Base-by-base conservation (phyloP, 192 early-diverging fungal species). In the Mycoemilia scoparia region DNA sequence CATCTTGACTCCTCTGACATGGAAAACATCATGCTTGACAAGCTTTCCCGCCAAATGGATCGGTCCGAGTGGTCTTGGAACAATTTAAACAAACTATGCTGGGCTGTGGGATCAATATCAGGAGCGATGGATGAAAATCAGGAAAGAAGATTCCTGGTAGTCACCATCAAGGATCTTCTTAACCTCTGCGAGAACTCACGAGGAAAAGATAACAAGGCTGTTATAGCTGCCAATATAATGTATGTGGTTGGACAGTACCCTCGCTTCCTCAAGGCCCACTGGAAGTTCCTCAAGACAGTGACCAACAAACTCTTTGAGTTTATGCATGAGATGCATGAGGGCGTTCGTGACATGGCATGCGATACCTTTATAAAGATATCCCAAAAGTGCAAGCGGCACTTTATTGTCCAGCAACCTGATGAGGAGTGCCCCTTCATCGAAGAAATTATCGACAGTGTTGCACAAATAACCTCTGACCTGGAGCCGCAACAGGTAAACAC, bases 231-330 rank as follows among this genome's bases (percentile, higher is more conserved):
- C 21, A 96, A 99, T 58, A 99, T 99, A 42, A 99, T 99, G 95
- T 99, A 99, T 49, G 86, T 93, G 45, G 95, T 99, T n/a, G 95
- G 95, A 11, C 95, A 99, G 65, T 99, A 99, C 52, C 95, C 95
- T 32, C 80, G 95, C n/a, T 99, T 99, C 71, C 70, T 99, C 44
- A 99, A 96, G 51, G 88, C 89, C 2, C 95, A 99, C 50, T 99
- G 95, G 95, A 93, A 93, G 65, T 99, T 99, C 70, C 73, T 99
- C 56, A 99, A 99, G 77, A 99, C 95, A 1, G 95, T 99, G 7
- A 90, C 95, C 41, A 99, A 96, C 80, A 99, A 99, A 57, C 66
- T 96, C 16, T 99, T 99, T 48, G 95, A 99, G 63, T 99, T 99
- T 53, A 99, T 99, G 95, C 95, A 96, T 56, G 95, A 99, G 61